A percentile compares a stretch with the other conserved stretches of the same genome.
These are phyloP conservation scores for Diutina mesorugosa DNA, from an alignment of 1,139 yeast genomes.

Conservation along the genomic window DNA sequence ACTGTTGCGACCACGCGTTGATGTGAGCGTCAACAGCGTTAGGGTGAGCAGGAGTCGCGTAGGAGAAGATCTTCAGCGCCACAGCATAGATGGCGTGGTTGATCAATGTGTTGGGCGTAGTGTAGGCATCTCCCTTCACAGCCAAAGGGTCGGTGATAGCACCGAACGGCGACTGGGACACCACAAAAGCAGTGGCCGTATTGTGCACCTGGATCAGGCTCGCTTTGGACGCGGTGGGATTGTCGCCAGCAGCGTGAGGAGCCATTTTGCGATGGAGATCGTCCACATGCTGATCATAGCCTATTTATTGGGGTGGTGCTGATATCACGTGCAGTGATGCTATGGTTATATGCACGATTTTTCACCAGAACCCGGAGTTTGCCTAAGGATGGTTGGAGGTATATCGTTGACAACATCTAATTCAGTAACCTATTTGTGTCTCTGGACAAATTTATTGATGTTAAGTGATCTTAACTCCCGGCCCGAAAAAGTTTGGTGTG, in stretches of 20 bases:
- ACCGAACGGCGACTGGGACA: constrained; percentile 31
- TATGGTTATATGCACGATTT: background rate
- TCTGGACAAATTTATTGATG: too few species aligned
- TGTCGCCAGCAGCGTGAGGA: background rate
- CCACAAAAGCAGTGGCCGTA: background rate
- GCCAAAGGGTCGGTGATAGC: constrained; percentile 42
- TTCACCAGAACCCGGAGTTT: background rate
- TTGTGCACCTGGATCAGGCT: background rate
- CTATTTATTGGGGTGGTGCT: background rate
- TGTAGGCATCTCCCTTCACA: constrained; percentile 36
- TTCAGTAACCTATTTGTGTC: too few species aligned
- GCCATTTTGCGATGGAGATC: background rate
- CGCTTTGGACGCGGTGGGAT: background rate
- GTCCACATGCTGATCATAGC: background rate
- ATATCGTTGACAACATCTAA: too few species aligned
- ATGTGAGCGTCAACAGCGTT: constrained; percentile 50
- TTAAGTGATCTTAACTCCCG: too few species aligned
- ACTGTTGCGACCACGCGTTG: constrained; percentile 44
- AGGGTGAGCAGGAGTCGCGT: constrained; percentile 49
- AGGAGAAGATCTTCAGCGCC: constrained; percentile 56
- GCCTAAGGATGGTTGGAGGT: too few species aligned
- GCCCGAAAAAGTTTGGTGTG: background rate
- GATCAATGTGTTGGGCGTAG: constrained; percentile 53
- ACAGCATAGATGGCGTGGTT: constrained; percentile 55
- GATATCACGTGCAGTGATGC: background rate